These are phyloP conservation scores for Ophiocordyceps camponoti-floridani DNA, from an alignment of 2,329 filamentous ascomycete genomes.

Conservation along the genomic window DNA sequence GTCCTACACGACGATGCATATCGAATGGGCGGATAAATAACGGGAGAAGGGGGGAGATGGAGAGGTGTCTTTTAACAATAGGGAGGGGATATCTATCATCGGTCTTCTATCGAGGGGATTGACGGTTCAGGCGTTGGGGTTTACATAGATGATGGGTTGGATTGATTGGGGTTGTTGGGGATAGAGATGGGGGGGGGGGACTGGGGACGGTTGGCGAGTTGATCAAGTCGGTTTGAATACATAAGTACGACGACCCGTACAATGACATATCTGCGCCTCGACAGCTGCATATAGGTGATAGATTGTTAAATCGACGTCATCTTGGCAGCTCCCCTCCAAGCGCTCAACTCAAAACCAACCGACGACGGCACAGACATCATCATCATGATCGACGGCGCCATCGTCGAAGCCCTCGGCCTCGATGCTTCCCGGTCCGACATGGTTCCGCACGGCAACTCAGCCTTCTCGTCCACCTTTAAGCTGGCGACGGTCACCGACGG, in stretches of 20 bases:
- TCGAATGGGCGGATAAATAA: neutral
- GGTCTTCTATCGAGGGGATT: neutral
- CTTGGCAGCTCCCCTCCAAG: too few species aligned
- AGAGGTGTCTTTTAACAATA: neutral
- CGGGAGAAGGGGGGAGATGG: neutral
- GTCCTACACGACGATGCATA: neutral
- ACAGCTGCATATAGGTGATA: too few species aligned
- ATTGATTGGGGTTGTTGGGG: too few species aligned
- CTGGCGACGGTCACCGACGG: slow-evolving; percentile 27
- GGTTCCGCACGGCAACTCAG: slow-evolving; percentile 44
- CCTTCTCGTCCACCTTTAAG: slow-evolving; percentile 51
- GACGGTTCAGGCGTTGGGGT: neutral
- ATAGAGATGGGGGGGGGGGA: neutral
- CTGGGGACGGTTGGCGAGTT: too few species aligned
- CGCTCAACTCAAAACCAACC: neutral
- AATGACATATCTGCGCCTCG: too few species aligned
- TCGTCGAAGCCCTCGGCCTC: slow-evolving; percentile 41
- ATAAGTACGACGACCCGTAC: too few species aligned
- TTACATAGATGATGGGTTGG: neutral
- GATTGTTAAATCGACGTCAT: too few species aligned
- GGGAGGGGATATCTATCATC: neutral
- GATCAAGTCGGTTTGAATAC: too few species aligned
- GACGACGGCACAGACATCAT: neutral
- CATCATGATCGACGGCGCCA: slow-evolving; percentile 40
- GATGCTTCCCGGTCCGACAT: slow-evolving; percentile 36